Conservation (phyloP, 2,329 filamentous ascomycete genomes). For the Zelopaecilomyces penicillatus region DNA sequence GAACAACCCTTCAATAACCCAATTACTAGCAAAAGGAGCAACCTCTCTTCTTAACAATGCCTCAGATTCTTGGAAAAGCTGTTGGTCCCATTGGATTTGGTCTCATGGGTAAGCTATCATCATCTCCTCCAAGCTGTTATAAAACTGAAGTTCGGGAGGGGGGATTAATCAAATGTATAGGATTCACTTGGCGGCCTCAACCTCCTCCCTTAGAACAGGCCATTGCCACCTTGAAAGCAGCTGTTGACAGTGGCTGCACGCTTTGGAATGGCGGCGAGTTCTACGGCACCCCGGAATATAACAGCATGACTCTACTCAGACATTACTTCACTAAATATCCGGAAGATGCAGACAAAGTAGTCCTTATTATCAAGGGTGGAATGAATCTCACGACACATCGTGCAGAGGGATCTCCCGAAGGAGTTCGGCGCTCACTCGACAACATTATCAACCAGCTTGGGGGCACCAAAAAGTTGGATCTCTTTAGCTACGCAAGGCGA, state of each 20-base stretch:
- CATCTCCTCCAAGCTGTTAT: not conserved
- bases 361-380: slow-evolving; percentile 56
- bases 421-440: slow-evolving; percentile 49
- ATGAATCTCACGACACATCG: slow-evolving; percentile 19
- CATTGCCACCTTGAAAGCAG: slow-evolving; percentile 47
- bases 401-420: slow-evolving; percentile 45
- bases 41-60: not conserved
- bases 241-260: slow-evolving; percentile 36
- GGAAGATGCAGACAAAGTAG: slow-evolving; percentile 52
- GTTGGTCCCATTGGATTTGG: slow-evolving; percentile 45
- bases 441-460: slow-evolving; percentile 41
- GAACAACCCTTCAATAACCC: too few species aligned
- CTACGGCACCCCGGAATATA: slow-evolving; percentile 52
- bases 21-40: too few species aligned
- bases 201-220: slow-evolving; percentile 37
- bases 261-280: slow-evolving; percentile 59
- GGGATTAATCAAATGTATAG: slow-evolving; percentile 15
- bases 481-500: slow-evolving; percentile 51
- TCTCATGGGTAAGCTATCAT: slow-evolving; percentile 39
- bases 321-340: slow-evolving; percentile 57
- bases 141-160: not conserved
- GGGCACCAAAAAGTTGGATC: slow-evolving; percentile 52
- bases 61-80: slow-evolving; percentile 31
- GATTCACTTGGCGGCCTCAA: slow-evolving; percentile 34
- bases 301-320: slow-evolving; percentile 51